Percentiles rank a stretch among this genome's conserved stretches.
Conservation (phyloP, 208 protist genomes). For the Trypanosoma melophagium region DNA sequence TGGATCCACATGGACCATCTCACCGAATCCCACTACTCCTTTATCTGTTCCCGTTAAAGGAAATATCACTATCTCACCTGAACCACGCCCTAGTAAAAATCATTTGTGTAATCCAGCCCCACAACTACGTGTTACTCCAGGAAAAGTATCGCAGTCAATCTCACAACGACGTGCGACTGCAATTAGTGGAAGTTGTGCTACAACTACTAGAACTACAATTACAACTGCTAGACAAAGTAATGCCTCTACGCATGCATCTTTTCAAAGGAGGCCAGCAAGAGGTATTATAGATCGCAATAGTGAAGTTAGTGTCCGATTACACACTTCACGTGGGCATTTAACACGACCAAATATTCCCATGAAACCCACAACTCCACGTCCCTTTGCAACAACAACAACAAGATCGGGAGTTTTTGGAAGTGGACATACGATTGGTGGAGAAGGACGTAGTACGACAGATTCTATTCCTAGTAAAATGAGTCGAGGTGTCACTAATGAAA, state of each 20-base stretch:
- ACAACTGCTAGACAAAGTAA: neutral
- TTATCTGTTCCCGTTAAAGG: neutral
- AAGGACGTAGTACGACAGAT: neutral
- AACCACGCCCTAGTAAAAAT: neutral
- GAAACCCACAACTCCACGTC: neutral
- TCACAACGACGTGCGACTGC: neutral
- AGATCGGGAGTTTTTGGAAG: neutral
- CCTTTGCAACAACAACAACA: neutral
- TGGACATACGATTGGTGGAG: neutral
- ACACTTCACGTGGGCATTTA: neutral
- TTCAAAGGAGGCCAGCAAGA: neutral
- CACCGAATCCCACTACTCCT: neutral
- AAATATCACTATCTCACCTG: neutral
- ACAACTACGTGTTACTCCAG: neutral
- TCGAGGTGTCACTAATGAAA: neutral
- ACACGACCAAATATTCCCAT: slow-evolving; percentile 2
- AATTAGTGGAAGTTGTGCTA: neutral
- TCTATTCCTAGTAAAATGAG: neutral
- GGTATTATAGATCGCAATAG: neutral
- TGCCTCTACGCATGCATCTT: neutral
- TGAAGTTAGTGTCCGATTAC: neutral
- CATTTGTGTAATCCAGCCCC: slow-evolving; percentile 7
- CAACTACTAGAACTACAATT: neutral
- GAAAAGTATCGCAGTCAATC: neutral
- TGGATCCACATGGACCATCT: neutral